Conservation (phyloP, 495 filamentous ascomycete species). For the Apodospora peruviana region DNA sequence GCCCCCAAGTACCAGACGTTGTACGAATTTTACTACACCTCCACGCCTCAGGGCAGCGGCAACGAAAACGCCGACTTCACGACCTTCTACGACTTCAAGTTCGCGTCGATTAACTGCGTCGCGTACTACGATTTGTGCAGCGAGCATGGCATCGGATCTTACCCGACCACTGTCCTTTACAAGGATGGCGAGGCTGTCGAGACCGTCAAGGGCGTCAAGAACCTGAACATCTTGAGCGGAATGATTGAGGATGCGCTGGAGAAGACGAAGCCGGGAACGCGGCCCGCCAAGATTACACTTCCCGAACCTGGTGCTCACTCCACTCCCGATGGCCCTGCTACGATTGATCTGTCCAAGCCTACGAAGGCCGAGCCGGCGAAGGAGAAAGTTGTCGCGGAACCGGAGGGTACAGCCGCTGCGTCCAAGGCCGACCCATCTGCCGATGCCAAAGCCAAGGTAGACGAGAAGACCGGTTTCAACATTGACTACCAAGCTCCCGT, state of each 20-base stretch:
- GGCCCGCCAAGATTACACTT: slow-evolving; percentile 48
- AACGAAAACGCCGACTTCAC: slow-evolving; percentile 39
- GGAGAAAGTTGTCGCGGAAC: slow-evolving; percentile 35
- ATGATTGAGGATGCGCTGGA: slow-evolving; percentile 78
- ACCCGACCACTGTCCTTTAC: slow-evolving; percentile 73
- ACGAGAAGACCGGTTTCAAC: slow-evolving; percentile 2
- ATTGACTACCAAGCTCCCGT: not conserved
- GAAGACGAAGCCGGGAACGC: slow-evolving; percentile 69
- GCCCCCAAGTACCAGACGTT: slow-evolving; percentile 87
- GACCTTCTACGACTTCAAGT: slow-evolving; percentile 86
- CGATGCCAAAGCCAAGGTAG: slow-evolving; percentile 13
- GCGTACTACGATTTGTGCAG: slow-evolving; percentile 70
- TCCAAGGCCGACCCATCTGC: slow-evolving; percentile 11
- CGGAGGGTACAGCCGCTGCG: slow-evolving; percentile 8
- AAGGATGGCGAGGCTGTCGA: slow-evolving; percentile 70
- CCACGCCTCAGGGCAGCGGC: slow-evolving; percentile 49
- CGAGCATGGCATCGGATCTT: slow-evolving; percentile 57
- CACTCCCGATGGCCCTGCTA: slow-evolving; percentile 1
- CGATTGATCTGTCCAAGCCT: slow-evolving; percentile 4
- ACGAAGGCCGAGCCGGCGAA: slow-evolving; percentile 20
- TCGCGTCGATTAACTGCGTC: slow-evolving; percentile 78
- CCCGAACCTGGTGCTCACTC: slow-evolving; percentile 32
- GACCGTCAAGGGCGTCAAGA: slow-evolving; percentile 52
- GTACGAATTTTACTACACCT: slow-evolving; percentile 95
- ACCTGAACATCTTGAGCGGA: slow-evolving; percentile 54